A percentile compares a stretch with the other conserved stretches of the same genome.
phyloP scores from a whole-genome alignment of 768 basidiomycete genomes.

The Boletus huronensis region DNA sequence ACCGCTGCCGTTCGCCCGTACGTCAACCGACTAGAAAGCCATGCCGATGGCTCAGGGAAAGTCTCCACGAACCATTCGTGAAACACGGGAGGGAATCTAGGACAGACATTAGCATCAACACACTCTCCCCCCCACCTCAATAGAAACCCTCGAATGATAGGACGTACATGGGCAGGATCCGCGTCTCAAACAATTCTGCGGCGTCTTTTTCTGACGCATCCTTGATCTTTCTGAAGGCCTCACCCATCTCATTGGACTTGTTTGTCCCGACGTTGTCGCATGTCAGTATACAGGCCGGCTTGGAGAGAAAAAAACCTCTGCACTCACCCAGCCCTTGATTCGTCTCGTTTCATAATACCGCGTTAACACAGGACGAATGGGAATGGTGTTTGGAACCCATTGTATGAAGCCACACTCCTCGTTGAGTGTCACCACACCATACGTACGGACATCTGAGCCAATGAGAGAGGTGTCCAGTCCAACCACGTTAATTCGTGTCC shows the following conservation, averaged over 20 bases:
- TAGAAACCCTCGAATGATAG: background rate
- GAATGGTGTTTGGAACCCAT: constrained; percentile 94
- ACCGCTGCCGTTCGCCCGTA: constrained; percentile 92
- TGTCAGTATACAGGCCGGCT: background rate
- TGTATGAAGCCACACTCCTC: constrained; percentile 97
- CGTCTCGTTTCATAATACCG: constrained; percentile 59
- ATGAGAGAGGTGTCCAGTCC: background rate
- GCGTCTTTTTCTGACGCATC: constrained; percentile 47
- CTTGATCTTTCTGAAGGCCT: constrained; percentile 49
- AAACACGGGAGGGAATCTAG: constrained; percentile 79
- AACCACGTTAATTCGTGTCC: background rate
- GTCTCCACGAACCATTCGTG: constrained; percentile 97
- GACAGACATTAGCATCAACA: background rate
- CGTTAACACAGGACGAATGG: constrained; percentile 70
- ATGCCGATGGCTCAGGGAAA: constrained; percentile 94
- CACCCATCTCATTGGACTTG: constrained; percentile 46
- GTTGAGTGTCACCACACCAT: constrained; percentile 96
- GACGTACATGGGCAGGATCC: constrained; percentile 58
- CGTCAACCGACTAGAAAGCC: constrained; percentile 83
- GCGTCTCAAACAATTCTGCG: constrained; percentile 46
- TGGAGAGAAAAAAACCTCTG: background rate
- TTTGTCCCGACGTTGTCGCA: background rate
- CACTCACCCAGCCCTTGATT: constrained; percentile 47
- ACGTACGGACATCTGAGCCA: constrained; percentile 80
- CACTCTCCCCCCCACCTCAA: too few species aligned